Evolutionary conservation across 495 filamentous ascomycete genomes (phyloP).

Genomic region (Poronia punctata): DNA sequence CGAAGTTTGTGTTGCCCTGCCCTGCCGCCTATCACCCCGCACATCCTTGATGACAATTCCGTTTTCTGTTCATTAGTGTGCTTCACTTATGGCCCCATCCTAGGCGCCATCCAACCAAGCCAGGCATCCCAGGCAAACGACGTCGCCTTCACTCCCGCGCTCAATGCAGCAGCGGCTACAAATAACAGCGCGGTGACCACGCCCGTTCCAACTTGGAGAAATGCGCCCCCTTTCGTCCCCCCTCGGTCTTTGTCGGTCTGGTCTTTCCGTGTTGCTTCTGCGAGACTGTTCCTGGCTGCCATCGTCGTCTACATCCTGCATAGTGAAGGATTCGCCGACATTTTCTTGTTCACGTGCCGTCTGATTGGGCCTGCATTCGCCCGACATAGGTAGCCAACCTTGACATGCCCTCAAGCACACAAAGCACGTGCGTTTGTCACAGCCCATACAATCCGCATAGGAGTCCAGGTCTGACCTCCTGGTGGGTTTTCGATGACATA

Average conservation of each 20-base stretch:
- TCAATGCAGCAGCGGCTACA: constrained; percentile 45
- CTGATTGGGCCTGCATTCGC: neutral
- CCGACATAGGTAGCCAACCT: constrained; percentile 24
- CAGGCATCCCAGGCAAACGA: constrained; percentile 40
- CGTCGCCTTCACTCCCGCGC: constrained; percentile 36
- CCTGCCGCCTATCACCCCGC: neutral
- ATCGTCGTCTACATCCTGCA: constrained; percentile 32
- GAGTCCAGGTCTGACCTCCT: constrained; percentile 43
- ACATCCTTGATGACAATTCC: neutral
- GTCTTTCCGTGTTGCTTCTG: constrained; percentile 3
- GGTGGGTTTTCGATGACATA: constrained; percentile 40
- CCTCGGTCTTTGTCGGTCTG: constrained; percentile 11
- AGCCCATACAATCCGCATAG: constrained; percentile 40
- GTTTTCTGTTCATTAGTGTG: neutral
- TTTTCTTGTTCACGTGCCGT: constrained; percentile 9
- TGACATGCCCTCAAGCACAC: constrained; percentile 42
- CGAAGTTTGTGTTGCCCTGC: no score
- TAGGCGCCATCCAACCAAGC: constrained; percentile 33
- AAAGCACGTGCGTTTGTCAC: constrained; percentile 40
- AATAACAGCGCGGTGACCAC: constrained; percentile 33
- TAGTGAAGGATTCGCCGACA: constrained; percentile 28
- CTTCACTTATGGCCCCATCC: constrained; percentile 1
- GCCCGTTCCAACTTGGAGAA: constrained; percentile 26
- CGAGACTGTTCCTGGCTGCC: neutral
- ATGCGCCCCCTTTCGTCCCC: constrained; percentile 12